These are phyloP conservation scores for Zymoseptoria passerinii DNA, from an alignment of 2,329 filamentous ascomycete species.

Conservation along the genomic window DNA sequence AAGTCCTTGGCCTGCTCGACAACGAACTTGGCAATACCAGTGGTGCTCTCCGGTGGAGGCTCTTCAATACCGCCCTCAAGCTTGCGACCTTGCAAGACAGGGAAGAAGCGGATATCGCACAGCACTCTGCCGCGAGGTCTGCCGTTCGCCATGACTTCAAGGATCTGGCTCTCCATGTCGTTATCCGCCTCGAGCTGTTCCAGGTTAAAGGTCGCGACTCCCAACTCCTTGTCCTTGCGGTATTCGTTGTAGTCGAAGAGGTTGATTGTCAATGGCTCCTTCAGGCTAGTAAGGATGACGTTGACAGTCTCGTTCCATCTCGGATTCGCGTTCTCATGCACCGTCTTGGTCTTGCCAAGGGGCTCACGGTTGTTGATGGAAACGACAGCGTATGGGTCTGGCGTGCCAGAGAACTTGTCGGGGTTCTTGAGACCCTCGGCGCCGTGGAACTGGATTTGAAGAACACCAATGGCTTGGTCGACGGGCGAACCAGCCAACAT, in stretches of 20 bases:
- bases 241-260: constrained; percentile 92
- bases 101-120: constrained; percentile 89
- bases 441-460: constrained; percentile 84
- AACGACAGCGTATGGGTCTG: constrained; percentile 81
- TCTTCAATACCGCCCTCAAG: constrained; percentile 68
- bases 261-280: constrained; percentile 75
- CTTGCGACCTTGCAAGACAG: constrained; percentile 66
- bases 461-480: constrained; percentile 88
- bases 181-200: constrained; percentile 70
- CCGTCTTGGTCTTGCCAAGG: constrained; percentile 79
- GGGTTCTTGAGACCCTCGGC: constrained; percentile 89
- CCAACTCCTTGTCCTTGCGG: constrained; percentile 93
- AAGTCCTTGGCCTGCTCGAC: constrained; percentile 95
- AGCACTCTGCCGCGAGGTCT: constrained; percentile 73
- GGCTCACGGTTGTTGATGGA: constrained; percentile 76
- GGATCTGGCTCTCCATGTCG: constrained; percentile 72
- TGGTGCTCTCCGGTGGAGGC: constrained; percentile 79
- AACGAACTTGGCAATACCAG: constrained; percentile 87
- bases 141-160: constrained; percentile 78
- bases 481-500: constrained; percentile 91
- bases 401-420: constrained; percentile 84
- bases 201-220: constrained; percentile 73
- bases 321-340: constrained; percentile 77
- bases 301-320: constrained; percentile 97
- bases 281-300: constrained; percentile 84